Evolutionary conservation across 1,139 yeast species (phyloP), one percentile per base, ranked within the genome.

Genomic region (Tardiomyces blankii): DNA sequence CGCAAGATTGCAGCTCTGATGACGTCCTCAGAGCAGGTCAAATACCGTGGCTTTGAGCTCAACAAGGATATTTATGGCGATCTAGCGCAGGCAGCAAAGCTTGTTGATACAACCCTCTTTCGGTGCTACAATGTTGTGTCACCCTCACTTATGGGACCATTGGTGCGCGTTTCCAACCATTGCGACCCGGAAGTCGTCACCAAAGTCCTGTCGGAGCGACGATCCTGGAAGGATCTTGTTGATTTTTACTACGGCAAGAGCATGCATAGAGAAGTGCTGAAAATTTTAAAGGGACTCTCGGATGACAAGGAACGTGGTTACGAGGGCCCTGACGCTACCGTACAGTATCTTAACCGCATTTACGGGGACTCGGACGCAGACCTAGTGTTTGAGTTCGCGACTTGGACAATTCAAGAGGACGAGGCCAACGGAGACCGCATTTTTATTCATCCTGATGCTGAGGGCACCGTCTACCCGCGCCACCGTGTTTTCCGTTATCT

Each of bases 21-120:
- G 38, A 48, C 35, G 5, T 13, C 50, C 12, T 42, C 56, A 11
- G 54, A 55, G 27, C 49, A 51, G 2, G 54, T 63, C 9, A 48
- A 54, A 41, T 51, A 51, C 38, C 55, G 54, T 18, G 63, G 64
- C 18, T 46, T 53, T 40, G 56, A 55, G 45, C 50, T 63, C 42
- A 49, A 62, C 2, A 52, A 50, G 44, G 54, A 53, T 38, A 28
- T 30, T 4, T 30, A 30, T 14, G 35, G 35, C n/a, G 35, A 30
- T 11, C 16, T 30, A 9, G 58, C 59, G 3, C 55, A 60, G 3
- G 61, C 75, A 12, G 75, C 83, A 1, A 63, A 63, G 12, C 64
- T 80, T 2, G 76, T 91, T 4, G 98, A 91, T 57, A 85, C 96
- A 0, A 73, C 88, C 0, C 68, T 91, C 28, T 86, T 91, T 56